Evolutionary conservation across 1,284 basidiomycete species (phyloP).

Genomic region (Mycena citricolor): DNA sequence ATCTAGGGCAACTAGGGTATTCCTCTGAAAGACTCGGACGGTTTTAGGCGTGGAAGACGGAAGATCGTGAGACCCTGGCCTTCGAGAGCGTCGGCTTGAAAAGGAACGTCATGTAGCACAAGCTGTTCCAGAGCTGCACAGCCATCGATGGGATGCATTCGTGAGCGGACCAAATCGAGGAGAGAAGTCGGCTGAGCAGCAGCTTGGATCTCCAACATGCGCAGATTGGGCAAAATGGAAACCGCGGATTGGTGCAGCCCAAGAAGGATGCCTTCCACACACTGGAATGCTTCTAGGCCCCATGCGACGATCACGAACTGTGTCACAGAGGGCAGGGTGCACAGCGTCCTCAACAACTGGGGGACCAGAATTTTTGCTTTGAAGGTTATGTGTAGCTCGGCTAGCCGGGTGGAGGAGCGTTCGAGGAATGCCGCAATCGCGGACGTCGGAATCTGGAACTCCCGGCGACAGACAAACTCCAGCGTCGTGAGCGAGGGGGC

Average conservation of each 20-base stretch:
- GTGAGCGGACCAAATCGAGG: constrained; percentile 13
- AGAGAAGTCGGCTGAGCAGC: constrained; percentile 1
- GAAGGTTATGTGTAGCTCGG: constrained; percentile 4
- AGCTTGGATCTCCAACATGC: constrained; percentile 8
- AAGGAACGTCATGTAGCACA: constrained; percentile 3
- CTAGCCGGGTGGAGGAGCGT: constrained; percentile 9
- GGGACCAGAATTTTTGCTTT: constrained; percentile 2
- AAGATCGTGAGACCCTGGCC: constrained; percentile 4
- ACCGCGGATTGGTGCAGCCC: neutral
- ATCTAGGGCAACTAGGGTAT: neutral
- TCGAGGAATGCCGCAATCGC: constrained; percentile 8
- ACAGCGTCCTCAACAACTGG: constrained; percentile 5
- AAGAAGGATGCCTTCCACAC: constrained; percentile 3
- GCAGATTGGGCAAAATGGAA: constrained; percentile 8
- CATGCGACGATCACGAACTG: constrained; percentile 5
- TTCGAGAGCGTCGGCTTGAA: constrained; percentile 1
- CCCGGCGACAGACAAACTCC: constrained; percentile 6
- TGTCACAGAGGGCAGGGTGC: constrained; percentile 5
- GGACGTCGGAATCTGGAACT: constrained; percentile 5
- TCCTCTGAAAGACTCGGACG: neutral
- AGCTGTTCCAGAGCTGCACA: constrained; percentile 2
- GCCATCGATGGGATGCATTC: neutral
- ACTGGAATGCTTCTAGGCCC: neutral
- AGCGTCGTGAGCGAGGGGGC: constrained; percentile 9
- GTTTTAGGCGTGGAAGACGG: constrained; percentile 1